Evolutionary conservation across 106 monocot genomes (phyloP).

Genomic region (Allium cepa): DNA sequence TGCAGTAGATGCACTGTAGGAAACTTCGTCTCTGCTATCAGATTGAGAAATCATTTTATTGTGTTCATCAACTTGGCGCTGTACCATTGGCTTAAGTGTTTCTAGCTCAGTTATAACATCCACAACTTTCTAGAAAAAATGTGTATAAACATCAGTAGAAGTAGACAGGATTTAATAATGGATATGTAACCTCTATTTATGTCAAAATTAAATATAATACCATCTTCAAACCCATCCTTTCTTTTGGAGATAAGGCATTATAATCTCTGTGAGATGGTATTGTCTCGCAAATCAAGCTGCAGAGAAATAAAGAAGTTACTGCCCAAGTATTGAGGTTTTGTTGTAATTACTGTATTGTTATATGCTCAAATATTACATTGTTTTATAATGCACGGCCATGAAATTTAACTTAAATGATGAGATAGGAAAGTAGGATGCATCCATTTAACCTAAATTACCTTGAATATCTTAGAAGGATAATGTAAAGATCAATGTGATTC

Average conservation of each 20-base stretch:
- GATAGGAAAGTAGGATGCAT: no score
- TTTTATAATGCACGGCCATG: no score
- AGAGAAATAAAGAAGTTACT: conserved; percentile 3
- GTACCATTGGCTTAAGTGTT: conserved; percentile 65
- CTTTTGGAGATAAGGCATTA: conserved; percentile 45
- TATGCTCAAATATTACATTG: no score
- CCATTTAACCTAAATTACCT: conserved; percentile 34
- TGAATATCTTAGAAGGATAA: conserved; percentile 88
- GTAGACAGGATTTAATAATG: no score
- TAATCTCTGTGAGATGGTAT: conserved; percentile 95
- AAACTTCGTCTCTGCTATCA: conserved; percentile 16
- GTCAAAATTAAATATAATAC: conserved; percentile 16
- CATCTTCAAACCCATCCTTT: conserved; percentile 61
- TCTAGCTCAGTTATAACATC: conserved; percentile 82
- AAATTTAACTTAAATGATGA: no score
- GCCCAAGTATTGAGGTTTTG: neutral
- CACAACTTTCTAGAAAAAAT: conserved; percentile 60
- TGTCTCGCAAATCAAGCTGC: conserved; percentile 87
- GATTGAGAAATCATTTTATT: conserved; percentile 37
- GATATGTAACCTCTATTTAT: no score
- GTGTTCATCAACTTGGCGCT: conserved; percentile 53
- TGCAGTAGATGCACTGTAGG: conserved; percentile 12
- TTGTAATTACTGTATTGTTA: no score
- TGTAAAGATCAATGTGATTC: conserved; percentile 86
- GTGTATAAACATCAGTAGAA: neutral